A percentile compares a stretch with the other conserved stretches of the same genome.
phyloP scores from a whole-genome alignment of 2,329 filamentous ascomycete species.

The Davidsoniella australis region DNA sequence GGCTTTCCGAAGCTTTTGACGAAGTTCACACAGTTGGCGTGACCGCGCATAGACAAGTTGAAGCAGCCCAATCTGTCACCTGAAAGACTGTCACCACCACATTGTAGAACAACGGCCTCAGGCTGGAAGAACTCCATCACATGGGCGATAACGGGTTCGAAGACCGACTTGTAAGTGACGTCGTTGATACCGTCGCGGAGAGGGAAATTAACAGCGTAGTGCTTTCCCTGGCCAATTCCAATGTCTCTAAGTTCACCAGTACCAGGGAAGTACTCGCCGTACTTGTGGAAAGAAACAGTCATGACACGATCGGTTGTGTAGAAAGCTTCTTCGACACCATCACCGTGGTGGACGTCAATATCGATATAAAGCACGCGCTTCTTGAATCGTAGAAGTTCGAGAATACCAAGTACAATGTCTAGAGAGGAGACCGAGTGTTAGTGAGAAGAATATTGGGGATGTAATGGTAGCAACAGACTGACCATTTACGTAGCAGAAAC shows the following conservation, averaged over 20 bases:
- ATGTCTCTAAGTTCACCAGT: conserved; percentile 78
- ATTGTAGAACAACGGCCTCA: conserved; percentile 85
- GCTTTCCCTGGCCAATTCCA: conserved; percentile 72
- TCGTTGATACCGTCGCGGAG: conserved; percentile 87
- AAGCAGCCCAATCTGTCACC: conserved; percentile 92
- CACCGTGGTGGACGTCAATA: conserved; percentile 86
- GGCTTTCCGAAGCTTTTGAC: conserved; percentile 76
- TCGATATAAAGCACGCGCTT: conserved; percentile 96
- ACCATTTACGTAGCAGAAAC: conserved; percentile 98
- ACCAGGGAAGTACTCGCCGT: conserved; percentile 88
- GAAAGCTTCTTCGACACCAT: conserved; percentile 85
- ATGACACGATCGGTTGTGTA: conserved; percentile 86
- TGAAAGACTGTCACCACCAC: conserved; percentile 84
- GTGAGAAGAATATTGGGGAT: not conserved
- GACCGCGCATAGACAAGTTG: conserved; percentile 91
- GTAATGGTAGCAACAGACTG: conserved; percentile 21
- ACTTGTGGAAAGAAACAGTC: conserved; percentile 91
- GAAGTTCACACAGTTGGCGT: conserved; percentile 84
- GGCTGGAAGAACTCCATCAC: conserved; percentile 82
- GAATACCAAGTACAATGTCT: conserved; percentile 92
- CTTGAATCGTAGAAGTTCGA: conserved; percentile 78
- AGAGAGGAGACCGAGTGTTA: not conserved
- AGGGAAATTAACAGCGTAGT: conserved; percentile 82
- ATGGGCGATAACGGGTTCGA: conserved; percentile 71
- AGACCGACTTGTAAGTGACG: conserved; percentile 74